A percentile compares a stretch with the other conserved stretches of the same genome.
Evolutionary conservation across 305 asterid genomes (phyloP).

Genomic region (Withania somnifera): DNA sequence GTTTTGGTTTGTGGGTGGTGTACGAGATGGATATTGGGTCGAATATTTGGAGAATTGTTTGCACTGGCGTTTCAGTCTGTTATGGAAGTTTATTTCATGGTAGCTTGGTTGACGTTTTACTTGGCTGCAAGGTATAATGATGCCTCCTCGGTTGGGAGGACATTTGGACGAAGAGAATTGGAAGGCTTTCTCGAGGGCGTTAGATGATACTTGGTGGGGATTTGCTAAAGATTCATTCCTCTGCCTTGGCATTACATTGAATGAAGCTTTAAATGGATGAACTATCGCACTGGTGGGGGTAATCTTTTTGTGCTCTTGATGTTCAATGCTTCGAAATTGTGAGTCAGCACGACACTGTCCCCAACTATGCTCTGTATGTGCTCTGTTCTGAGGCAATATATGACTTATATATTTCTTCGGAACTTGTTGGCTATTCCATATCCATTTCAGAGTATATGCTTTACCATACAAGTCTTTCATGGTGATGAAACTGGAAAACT

Average conservation of each 20-base stretch:
- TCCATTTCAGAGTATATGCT: constrained; percentile 3
- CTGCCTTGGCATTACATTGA: constrained; percentile 15
- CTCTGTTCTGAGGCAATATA: constrained; percentile 30
- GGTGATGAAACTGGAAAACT: constrained; percentile 1
- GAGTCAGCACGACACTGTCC: constrained; percentile 36
- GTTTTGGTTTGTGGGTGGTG: constrained; percentile 58
- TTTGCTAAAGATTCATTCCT: constrained; percentile 10
- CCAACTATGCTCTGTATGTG: constrained; percentile 42
- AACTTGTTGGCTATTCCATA: constrained; percentile 34
- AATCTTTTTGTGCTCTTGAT: constrained; percentile 28
- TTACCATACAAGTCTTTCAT: background rate
- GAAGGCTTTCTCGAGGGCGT: constrained; percentile 55
- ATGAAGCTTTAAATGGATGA: constrained; percentile 28
- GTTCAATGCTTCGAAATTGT: constrained; percentile 25
- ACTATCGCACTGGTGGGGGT: constrained; percentile 22
- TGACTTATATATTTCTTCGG: constrained; percentile 47
- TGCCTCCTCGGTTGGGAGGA: constrained; percentile 47
- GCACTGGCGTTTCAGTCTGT: constrained; percentile 52
- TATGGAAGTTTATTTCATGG: constrained; percentile 82
- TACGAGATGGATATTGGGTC: constrained; percentile 62
- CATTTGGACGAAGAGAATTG: constrained; percentile 65
- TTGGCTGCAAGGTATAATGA: constrained; percentile 67
- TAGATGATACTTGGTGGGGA: constrained; percentile 30
- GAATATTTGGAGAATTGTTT: constrained; percentile 41
- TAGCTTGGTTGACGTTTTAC: constrained; percentile 74